Conservation (phyloP, 2,329 filamentous ascomycete genomes). For the Aureobasidium sp. region DNA sequence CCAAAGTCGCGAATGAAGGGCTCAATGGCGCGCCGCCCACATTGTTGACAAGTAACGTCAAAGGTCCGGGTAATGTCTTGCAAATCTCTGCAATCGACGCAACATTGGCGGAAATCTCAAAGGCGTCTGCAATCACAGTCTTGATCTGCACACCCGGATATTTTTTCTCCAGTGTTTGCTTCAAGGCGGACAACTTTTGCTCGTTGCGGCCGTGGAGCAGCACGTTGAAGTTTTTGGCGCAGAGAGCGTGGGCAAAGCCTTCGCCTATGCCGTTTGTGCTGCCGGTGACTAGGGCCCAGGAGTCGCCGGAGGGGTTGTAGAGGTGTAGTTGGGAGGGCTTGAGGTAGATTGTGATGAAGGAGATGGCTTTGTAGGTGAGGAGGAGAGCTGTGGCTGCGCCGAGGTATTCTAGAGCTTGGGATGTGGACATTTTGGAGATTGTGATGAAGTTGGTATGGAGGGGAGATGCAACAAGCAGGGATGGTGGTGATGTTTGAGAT, state of each 20-base stretch:
- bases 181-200: constrained; percentile 41
- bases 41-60: constrained; percentile 54
- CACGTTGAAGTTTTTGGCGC: constrained; percentile 47
- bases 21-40: constrained; percentile 39
- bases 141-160: constrained; percentile 37
- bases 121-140: constrained; percentile 41
- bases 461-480: not conserved
- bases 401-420: not conserved
- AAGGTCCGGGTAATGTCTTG: constrained; percentile 28
- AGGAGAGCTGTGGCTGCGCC: not conserved
- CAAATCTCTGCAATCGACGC: constrained; percentile 23
- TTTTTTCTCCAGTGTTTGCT: constrained; percentile 32
- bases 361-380: constrained; percentile 18
- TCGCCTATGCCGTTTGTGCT: constrained; percentile 50
- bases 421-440: not conserved
- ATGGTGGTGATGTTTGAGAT: not conserved
- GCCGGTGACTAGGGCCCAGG: constrained; percentile 49
- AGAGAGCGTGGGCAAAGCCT: constrained; percentile 47
- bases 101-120: constrained; percentile 25
- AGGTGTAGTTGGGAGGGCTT: constrained; percentile 21
- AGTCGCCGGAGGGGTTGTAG: constrained; percentile 19
- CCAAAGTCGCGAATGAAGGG: constrained; percentile 32
- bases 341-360: constrained; percentile 23
- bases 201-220: constrained; percentile 51
- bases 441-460: not conserved